These are phyloP conservation scores for Starmerella bacillaris DNA, from an alignment of 805 yeast species.

Conservation along the genomic window DNA sequence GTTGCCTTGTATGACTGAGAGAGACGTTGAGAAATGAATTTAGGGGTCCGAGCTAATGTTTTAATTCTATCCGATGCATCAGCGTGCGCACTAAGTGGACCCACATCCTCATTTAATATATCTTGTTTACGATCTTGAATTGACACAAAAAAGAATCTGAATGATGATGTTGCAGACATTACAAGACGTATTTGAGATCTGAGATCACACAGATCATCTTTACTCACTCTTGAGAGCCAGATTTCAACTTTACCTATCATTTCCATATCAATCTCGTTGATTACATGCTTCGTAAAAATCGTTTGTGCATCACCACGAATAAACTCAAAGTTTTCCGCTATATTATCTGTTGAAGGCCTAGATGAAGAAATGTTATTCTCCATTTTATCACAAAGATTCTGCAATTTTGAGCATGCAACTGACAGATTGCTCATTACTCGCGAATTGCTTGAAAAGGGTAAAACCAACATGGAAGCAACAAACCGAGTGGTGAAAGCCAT, in stretches of 20 bases:
- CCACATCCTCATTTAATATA: background rate
- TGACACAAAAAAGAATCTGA: constrained; percentile 15
- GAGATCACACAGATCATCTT: constrained; percentile 18
- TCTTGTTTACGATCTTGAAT: constrained; percentile 4
- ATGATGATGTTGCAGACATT: constrained; percentile 14
- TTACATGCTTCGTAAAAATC: constrained; percentile 8
- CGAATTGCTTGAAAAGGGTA: constrained; percentile 19
- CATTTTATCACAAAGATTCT: constrained; percentile 3
- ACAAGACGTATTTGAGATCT: constrained; percentile 14
- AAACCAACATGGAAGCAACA: constrained; percentile 14
- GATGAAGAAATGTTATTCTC: background rate
- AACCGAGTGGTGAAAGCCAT: constrained; percentile 16
- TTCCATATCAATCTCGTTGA: constrained; percentile 14
- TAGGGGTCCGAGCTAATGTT: background rate
- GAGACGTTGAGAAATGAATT: background rate
- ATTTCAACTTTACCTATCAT: constrained; percentile 14
- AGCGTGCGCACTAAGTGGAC: background rate
- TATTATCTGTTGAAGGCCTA: constrained; percentile 11
- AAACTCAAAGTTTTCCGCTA: constrained; percentile 6
- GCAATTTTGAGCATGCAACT: constrained; percentile 6
- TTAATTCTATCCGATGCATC: background rate
- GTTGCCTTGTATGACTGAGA: constrained; percentile 8
- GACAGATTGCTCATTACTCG: constrained; percentile 13
- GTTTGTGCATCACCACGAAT: constrained; percentile 8
- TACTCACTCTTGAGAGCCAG: constrained; percentile 17